phyloP scores from a whole-genome alignment of 768 basidiomycete genomes.

The Omphalotus guepiniiformis region DNA sequence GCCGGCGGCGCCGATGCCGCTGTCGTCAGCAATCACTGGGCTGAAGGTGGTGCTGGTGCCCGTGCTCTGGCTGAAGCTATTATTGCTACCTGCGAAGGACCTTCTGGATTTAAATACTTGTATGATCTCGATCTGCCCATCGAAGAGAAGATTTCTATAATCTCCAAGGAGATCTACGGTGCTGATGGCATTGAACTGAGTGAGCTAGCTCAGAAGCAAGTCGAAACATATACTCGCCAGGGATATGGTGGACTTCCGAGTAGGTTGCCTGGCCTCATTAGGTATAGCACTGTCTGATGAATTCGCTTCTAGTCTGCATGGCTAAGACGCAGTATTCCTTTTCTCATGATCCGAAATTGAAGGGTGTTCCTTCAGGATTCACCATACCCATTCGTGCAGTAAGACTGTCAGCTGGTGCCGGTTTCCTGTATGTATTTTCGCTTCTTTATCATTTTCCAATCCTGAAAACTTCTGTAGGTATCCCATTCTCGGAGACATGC shows the following conservation, averaged over 20 bases:
- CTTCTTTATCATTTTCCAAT: neutral
- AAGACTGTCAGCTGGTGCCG: slow-evolving; percentile 86
- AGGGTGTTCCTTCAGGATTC: slow-evolving; percentile 89
- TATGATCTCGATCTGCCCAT: slow-evolving; percentile 84
- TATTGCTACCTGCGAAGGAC: slow-evolving; percentile 75
- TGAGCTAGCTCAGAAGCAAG: slow-evolving; percentile 77
- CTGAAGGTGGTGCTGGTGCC: slow-evolving; percentile 89
- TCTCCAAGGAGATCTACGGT: slow-evolving; percentile 90
- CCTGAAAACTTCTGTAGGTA: slow-evolving; percentile 22
- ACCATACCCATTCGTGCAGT: slow-evolving; percentile 89
- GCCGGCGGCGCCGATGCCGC: slow-evolving; percentile 91
- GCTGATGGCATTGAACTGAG: slow-evolving; percentile 88
- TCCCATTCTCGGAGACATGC: slow-evolving; percentile 94
- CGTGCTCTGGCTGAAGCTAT: slow-evolving; percentile 90
- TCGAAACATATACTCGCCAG: slow-evolving; percentile 89
- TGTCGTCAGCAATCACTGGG: slow-evolving; percentile 97
- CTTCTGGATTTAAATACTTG: slow-evolving; percentile 87
- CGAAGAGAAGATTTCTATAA: slow-evolving; percentile 82
- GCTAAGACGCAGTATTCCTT: slow-evolving; percentile 98
- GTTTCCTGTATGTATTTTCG: slow-evolving; percentile 60
- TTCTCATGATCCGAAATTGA: slow-evolving; percentile 88
- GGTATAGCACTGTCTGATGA: neutral
- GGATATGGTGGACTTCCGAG: slow-evolving; percentile 78
- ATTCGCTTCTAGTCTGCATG: slow-evolving; percentile 70
- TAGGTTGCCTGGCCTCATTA: slow-evolving; percentile 33